These are phyloP conservation scores for Citrus hindsii DNA, from an alignment of 345 rosid species.

Conservation along the genomic window DNA sequence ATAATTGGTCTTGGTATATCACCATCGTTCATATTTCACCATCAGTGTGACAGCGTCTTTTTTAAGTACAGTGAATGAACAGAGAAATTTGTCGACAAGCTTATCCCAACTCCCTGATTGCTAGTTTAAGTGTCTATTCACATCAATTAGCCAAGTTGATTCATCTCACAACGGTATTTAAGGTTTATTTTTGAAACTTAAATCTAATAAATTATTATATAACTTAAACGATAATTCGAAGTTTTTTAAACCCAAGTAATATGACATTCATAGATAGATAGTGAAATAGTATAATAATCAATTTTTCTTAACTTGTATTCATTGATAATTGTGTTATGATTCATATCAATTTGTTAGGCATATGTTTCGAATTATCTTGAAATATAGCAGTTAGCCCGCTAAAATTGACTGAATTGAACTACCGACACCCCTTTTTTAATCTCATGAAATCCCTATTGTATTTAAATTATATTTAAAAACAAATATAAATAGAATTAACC, in stretches of 20 bases:
- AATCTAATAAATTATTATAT: too few relatives aligned
- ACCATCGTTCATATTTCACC: background rate
- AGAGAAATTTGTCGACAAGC: background rate
- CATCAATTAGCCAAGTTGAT: background rate
- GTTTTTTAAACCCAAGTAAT: too few relatives aligned
- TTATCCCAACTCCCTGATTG: too few relatives aligned
- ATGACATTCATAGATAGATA: too few relatives aligned
- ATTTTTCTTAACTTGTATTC: background rate
- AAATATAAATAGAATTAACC: too few relatives aligned
- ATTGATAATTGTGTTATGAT: background rate
- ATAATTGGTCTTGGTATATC: background rate
- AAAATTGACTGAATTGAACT: too few relatives aligned
- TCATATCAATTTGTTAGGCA: background rate
- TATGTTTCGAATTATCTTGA: background rate
- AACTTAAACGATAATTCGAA: too few relatives aligned
- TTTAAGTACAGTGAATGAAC: background rate
- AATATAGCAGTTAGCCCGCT: too few relatives aligned
- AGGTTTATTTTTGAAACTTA: too few relatives aligned
- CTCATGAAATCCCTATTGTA: too few relatives aligned
- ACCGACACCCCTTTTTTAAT: fast-evolving
- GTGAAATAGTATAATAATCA: background rate
- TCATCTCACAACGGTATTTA: too few relatives aligned
- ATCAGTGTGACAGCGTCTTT: background rate
- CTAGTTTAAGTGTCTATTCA: background rate
- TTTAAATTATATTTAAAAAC: too few relatives aligned